Evolutionary conservation across 202 grass and related monocot genomes (phyloP), one percentile per base, ranked within the genome.

Genomic region (Hordeum pubiflorum): DNA sequence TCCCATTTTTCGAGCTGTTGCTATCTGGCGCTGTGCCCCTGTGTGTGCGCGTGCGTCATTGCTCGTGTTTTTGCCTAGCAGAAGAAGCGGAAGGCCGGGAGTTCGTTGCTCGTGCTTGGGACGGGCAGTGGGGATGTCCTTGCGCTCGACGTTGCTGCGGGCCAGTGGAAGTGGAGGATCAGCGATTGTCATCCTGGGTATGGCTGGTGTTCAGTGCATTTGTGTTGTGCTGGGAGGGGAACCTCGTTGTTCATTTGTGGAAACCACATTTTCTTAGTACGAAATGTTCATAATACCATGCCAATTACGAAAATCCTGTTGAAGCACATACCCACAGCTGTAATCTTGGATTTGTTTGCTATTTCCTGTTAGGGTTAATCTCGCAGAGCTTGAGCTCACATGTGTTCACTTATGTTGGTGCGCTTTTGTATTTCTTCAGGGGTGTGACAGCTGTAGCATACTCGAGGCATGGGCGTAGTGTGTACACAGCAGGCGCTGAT

Each of bases 121-220:
- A 99, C 96, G 7, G 96, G 96, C 37, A 91, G 85, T 75, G 96
- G 96, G 3, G 96, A 99, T 88, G 85, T 88, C 66, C 80, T 99
- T 63, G 90, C 96, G 2, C 86, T 99, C 48, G 92, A 99, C 81
- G 87, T 96, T 7, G 86, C 90, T 1, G 91, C 85, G 9, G 96
- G 92, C 10, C 78, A 99, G 29, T 87, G 91, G 87, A 99, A 86
- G 71, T 99, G 96, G 96, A 91, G 89, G 81, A 72, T 89, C 78
- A 93, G 50, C 31, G 90, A 99, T 63, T 96, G 90, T 58, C 88
- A 96, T 80, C 85, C 92, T 81, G 96, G 96, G 96, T 99, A 86
- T 56, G 84, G 82, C 69, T 81, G 27, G 10, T 69, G 68, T 39
- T 62, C 10, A 20, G n/a, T 69, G 15, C 43, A 32, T 72, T 37